Percentiles rank a stretch among this genome's conserved stretches.
Evolutionary conservation across 441 rosid species (phyloP).

Genomic region (Eruca vesicaria): DNA sequence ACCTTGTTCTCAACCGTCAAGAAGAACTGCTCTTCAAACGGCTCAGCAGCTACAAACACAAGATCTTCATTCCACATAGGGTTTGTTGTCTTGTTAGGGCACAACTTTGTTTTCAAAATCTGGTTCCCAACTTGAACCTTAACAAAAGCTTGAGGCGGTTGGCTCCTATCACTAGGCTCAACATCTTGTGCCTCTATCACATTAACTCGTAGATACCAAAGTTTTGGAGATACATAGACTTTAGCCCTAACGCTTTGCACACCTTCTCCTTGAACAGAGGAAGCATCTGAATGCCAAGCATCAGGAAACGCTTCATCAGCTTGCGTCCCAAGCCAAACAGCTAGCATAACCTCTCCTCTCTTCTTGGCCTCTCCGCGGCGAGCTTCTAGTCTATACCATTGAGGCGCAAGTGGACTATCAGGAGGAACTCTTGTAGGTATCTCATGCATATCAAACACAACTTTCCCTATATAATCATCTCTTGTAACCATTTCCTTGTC

Average conservation of each 20-base stretch:
- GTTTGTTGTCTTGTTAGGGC: neutral
- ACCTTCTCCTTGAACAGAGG: neutral
- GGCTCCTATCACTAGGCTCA: neutral
- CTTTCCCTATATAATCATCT: conserved; percentile 58
- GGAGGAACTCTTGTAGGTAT: conserved; percentile 74
- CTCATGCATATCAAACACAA: conserved; percentile 63
- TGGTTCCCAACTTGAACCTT: neutral
- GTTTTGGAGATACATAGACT: neutral
- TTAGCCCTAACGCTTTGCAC: neutral
- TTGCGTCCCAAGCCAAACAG: neutral
- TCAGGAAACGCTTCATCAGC: neutral
- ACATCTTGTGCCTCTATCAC: neutral
- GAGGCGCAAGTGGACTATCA: conserved; percentile 74
- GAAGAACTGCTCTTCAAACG: neutral
- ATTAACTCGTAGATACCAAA: neutral
- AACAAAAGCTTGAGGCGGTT: neutral
- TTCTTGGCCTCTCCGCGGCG: conserved; percentile 24
- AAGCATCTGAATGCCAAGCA: neutral
- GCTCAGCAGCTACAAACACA: neutral
- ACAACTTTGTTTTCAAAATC: neutral
- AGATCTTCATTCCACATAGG: neutral
- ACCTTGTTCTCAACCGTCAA: neutral
- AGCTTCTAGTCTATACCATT: conserved; percentile 63
- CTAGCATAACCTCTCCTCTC: neutral
- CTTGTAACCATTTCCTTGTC: conserved; percentile 56